A percentile compares a stretch with the other conserved stretches of the same genome.
These are phyloP conservation scores for Podosphaera fusca DNA, from an alignment of 2,329 filamentous ascomycete genomes.

Conservation along the genomic window DNA sequence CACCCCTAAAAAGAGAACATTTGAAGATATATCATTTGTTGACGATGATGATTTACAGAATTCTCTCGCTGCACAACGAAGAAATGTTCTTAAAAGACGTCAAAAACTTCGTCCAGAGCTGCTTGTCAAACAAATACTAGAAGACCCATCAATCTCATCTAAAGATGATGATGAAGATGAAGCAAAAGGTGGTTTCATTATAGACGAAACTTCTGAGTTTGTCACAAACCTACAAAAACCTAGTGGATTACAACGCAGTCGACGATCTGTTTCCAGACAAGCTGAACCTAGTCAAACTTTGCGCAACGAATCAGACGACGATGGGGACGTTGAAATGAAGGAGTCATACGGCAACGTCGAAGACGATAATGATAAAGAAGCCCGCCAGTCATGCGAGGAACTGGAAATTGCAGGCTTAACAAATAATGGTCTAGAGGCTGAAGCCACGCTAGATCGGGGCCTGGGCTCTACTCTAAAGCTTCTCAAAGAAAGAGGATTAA, in stretches of 20 bases:
- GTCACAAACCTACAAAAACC: slow-evolving; percentile 63
- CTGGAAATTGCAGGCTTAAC: slow-evolving; percentile 29
- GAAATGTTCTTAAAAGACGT: slow-evolving; percentile 70
- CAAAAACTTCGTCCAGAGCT: slow-evolving; percentile 75
- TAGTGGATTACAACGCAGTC: slow-evolving; percentile 26
- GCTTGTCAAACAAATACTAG: slow-evolving; percentile 53
- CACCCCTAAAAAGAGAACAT: slow-evolving; percentile 37
- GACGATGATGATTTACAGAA: slow-evolving; percentile 89
- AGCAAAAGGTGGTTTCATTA: slow-evolving; percentile 46
- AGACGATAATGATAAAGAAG: slow-evolving; percentile 24
- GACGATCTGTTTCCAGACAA: slow-evolving; percentile 16
- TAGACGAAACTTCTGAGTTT: slow-evolving; percentile 90
- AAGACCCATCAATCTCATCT: slow-evolving; percentile 29
- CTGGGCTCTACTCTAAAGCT: slow-evolving; percentile 65
- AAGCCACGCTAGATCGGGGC: slow-evolving; percentile 56
- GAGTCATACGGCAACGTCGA: slow-evolving; percentile 16
- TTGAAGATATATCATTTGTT: slow-evolving; percentile 45
- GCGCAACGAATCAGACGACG: slow-evolving; percentile 20
- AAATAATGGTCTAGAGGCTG: slow-evolving; percentile 58
- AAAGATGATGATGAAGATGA: slow-evolving; percentile 35
- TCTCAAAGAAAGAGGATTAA: slow-evolving; percentile 62
- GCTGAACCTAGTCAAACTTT: slow-evolving; percentile 22
- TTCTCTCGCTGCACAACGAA: slow-evolving; percentile 60
- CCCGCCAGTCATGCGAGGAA: slow-evolving; percentile 26
- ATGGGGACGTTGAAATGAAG: slow-evolving; percentile 21